Evolutionary conservation across 345 rosid species (phyloP).

Genomic region (rapeseed (Brassica napus)): DNA sequence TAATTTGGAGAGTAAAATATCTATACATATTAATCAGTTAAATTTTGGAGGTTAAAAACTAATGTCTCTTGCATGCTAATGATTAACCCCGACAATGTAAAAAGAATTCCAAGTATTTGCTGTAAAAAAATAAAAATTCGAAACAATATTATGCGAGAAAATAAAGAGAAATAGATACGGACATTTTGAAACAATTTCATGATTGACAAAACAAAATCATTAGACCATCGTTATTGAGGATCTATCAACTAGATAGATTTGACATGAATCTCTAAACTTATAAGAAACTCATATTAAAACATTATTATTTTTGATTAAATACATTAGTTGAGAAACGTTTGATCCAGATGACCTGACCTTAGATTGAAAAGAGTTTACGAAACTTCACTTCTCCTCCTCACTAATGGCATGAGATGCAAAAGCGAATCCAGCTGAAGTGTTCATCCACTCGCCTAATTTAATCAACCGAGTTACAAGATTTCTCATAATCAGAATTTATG

Average conservation of each 20-base stretch:
- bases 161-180: background rate
- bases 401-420: conserved; percentile 89
- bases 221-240: background rate
- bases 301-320: background rate
- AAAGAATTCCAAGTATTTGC: conserved; percentile 79
- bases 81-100: too few relatives aligned
- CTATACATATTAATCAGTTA: too few relatives aligned
- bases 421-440: conserved; percentile 86
- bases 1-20: too few relatives aligned
- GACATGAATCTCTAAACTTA: background rate
- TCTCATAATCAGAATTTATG: background rate
- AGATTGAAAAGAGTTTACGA: background rate
- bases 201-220: background rate
- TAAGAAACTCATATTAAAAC: background rate
- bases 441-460: conserved; percentile 94
- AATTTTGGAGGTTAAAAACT: too few relatives aligned
- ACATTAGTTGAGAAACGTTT: background rate
- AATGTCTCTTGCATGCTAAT: too few relatives aligned
- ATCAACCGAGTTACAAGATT: conserved; percentile 11
- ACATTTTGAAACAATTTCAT: background rate
- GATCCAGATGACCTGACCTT: background rate
- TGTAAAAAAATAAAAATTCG: conserved; percentile 76
- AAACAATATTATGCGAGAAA: conserved; percentile 67
- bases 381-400: conserved; percentile 71
- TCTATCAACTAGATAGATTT: background rate